Base-by-base conservation (phyloP, 2,329 filamentous ascomycete genomes). In the Penicillium sp. region DNA sequence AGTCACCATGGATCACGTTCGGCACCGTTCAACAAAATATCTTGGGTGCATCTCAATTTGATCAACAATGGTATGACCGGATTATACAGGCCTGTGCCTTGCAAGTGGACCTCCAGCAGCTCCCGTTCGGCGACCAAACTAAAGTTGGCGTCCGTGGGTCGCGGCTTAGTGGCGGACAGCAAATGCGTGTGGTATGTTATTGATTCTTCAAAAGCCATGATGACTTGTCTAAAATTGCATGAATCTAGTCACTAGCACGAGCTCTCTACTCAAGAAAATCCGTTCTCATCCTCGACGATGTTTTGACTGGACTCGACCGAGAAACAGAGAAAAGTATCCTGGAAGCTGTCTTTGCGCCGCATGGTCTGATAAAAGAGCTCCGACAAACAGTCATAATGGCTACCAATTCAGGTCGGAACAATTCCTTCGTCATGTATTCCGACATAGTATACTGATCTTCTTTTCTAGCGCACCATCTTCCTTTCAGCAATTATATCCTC, bases 241-340 rank as follows among this genome's bases (percentile, higher is more conserved):
- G 14, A 23, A 1, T 19, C 7, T 24, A 58, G 52, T 71, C 77
- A 4, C 66, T 79, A n/a, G 77, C 77, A 5, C 62, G 77, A 46
- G 76, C 75, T 5, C 61, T 77, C 11, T 79, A 79, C 54, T 71
- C 75, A 16, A 69, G 72, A 43, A 69, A 71, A 28, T 64, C 72
- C 11, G 68, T 77, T 18, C 60, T 78, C n/a, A 65, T 79, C 21
- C 67, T 79, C n/a, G 77, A 79, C 55, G 76, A 79, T 54, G 71
- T 73, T 26, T 69, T 79, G 13, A 76, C 71, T 43, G 77, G 75
- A 1, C 68, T 79, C 7, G 77, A 79, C 56, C 64, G 66, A 19
- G 66, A 72, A 31, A 78, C 76, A 0, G 75, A 76, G 40, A 72
- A 73, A 19, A 60, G 62, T 7, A 70, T 79, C 10, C 74, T 75